A percentile compares a stretch with the other conserved stretches of the same genome.
phyloP scores from a whole-genome alignment of 2,329 filamentous ascomycete genomes.

The Stagonosporopsis chrysanthemi region DNA sequence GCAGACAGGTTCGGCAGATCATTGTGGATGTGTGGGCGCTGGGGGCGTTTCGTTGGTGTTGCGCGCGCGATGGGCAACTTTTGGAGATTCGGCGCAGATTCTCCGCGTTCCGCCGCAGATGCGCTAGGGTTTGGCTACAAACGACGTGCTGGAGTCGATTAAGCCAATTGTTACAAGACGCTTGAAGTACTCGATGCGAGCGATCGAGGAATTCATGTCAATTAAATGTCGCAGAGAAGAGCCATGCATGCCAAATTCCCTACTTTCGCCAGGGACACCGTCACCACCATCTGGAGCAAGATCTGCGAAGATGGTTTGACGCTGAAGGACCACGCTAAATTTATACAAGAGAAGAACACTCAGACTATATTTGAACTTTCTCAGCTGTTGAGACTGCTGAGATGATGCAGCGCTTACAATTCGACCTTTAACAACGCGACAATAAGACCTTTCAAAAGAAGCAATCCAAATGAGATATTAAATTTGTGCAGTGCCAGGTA shows the following conservation, averaged over 20 bases:
- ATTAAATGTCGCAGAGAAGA: no score
- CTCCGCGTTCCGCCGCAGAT: not conserved
- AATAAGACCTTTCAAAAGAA: not conserved
- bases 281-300: no score
- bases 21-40: constrained; percentile 34
- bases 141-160: not conserved
- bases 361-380: no score
- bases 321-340: no score
- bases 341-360: no score
- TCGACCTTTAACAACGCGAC: not conserved
- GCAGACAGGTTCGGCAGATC: constrained; percentile 52
- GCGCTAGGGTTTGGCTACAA: not conserved
- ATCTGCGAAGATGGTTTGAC: no score
- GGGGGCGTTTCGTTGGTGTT: not conserved
- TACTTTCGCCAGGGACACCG: not conserved
- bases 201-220: not conserved
- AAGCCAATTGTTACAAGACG: not conserved
- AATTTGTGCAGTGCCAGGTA: constrained; percentile 2
- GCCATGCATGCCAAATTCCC: no score
- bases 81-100: constrained; percentile 21
- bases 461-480: not conserved
- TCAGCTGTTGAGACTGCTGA: not conserved
- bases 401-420: not conserved
- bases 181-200: no score
- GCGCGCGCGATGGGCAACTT: constrained; percentile 16